A percentile compares a stretch with the other conserved stretches of the same genome.
Evolutionary conservation across 1,284 basidiomycete species (phyloP).

Genomic region (Cryptococcus wingfieldii): DNA sequence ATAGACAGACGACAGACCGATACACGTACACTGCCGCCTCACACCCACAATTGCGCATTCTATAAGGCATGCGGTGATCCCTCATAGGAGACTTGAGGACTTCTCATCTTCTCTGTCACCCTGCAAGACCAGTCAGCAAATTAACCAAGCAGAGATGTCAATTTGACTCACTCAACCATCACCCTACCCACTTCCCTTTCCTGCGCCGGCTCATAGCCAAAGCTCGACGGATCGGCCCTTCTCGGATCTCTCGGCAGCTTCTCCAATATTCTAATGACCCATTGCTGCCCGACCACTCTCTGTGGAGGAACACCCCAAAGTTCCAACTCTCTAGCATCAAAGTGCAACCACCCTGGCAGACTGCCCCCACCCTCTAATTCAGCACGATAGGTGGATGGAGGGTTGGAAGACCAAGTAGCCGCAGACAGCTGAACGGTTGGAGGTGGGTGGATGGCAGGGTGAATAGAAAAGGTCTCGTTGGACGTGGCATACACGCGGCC

Average conservation of each 20-base stretch:
- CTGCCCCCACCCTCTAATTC: slow-evolving; percentile 31
- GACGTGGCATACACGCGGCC: slow-evolving; percentile 36
- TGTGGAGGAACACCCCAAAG: slow-evolving; percentile 45
- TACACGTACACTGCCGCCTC: too few relatives aligned
- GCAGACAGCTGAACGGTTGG: slow-evolving; percentile 43
- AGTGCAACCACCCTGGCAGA: slow-evolving; percentile 44
- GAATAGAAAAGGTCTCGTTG: slow-evolving; percentile 47
- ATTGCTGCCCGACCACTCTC: slow-evolving; percentile 25
- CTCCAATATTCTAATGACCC: slow-evolving; percentile 37
- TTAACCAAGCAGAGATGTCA: neutral
- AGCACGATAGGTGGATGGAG: slow-evolving; percentile 43
- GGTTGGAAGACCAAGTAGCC: slow-evolving; percentile 42
- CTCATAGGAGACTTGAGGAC: slow-evolving; percentile 36
- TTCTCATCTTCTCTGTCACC: slow-evolving; percentile 32
- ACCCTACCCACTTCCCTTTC: slow-evolving; percentile 41
- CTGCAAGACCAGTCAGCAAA: slow-evolving; percentile 14
- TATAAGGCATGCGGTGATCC: slow-evolving; percentile 33
- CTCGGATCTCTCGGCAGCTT: slow-evolving; percentile 36
- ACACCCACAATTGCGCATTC: neutral
- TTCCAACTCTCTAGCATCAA: slow-evolving; percentile 43
- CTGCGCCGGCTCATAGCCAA: slow-evolving; percentile 35
- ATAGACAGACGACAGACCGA: too few relatives aligned
- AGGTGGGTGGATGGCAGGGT: slow-evolving; percentile 42
- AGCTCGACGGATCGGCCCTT: slow-evolving; percentile 36
- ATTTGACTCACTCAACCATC: slow-evolving; percentile 36